phyloP scores from a whole-genome alignment of 164 flowering plant species.

The Magnolia kwangsiensis region DNA sequence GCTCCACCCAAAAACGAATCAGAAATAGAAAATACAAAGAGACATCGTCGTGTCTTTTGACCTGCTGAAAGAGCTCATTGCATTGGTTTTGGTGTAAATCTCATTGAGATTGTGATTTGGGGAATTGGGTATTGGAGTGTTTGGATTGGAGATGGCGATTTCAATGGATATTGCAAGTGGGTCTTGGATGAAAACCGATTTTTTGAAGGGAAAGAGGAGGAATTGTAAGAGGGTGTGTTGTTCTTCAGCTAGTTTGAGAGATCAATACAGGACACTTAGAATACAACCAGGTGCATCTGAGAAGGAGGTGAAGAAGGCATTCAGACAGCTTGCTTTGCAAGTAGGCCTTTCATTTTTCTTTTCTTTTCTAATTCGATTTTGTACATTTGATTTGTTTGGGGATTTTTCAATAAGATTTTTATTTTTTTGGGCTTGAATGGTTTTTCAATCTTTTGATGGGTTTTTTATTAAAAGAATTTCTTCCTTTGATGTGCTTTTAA shows the following conservation, averaged over 20 bases:
- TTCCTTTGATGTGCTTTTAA: background rate
- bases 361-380: background rate
- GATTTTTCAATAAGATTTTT: too few relatives aligned
- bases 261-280: slow-evolving; percentile 60
- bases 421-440: too few relatives aligned
- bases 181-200: slow-evolving; percentile 5
- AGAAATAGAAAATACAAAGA: too few relatives aligned
- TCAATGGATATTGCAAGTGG: slow-evolving; percentile 3
- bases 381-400: background rate
- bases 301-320: slow-evolving; percentile 82
- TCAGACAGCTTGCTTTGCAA: slow-evolving; percentile 75
- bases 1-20: too few relatives aligned
- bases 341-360: slow-evolving; percentile 20
- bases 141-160: slow-evolving; percentile 2
- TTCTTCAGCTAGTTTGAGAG: slow-evolving; percentile 22
- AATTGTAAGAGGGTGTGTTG: background rate
- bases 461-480: background rate
- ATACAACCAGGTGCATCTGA: slow-evolving; percentile 77
- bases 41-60: background rate
- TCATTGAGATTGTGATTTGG: background rate
- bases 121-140: background rate
- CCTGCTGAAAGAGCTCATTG: background rate
- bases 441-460: background rate
- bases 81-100: background rate
- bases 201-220: background rate